phyloP scores from a whole-genome alignment of 352 stramenopile genomes.

The Pythium guiyangense region DNA sequence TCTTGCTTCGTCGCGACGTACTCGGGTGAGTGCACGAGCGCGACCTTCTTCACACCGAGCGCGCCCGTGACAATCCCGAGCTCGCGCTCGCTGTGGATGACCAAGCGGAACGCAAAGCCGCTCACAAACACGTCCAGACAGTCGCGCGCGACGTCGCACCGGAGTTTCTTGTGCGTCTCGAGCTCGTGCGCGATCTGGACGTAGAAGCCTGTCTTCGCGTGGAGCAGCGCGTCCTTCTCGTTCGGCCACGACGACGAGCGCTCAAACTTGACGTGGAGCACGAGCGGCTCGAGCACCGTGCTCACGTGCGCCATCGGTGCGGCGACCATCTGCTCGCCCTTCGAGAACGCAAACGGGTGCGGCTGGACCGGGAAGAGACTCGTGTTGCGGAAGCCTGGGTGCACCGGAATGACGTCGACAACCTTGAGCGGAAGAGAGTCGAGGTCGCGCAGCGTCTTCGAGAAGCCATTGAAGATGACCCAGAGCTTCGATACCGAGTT shows the following conservation, averaged over 20 bases:
- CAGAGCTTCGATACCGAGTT: constrained; percentile 75
- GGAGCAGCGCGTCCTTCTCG: constrained; percentile 66
- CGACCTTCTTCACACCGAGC: constrained; percentile 46
- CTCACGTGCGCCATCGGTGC: constrained; percentile 57
- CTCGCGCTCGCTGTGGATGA: constrained; percentile 81
- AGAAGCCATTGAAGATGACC: constrained; percentile 78
- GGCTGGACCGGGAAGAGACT: constrained; percentile 74
- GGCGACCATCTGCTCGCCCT: constrained; percentile 51
- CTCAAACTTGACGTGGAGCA: constrained; percentile 80
- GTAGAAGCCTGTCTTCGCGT: constrained; percentile 89
- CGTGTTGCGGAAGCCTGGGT: constrained; percentile 84
- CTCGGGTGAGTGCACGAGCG: constrained; percentile 55
- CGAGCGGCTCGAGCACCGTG: constrained; percentile 70
- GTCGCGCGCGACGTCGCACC: constrained; percentile 67
- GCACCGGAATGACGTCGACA: constrained; percentile 69
- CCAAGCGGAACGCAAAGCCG: constrained; percentile 80
- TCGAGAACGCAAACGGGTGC: constrained; percentile 83
- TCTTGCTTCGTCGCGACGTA: constrained; percentile 64
- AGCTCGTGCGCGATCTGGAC: constrained; percentile 84
- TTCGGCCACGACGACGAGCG: constrained; percentile 84
- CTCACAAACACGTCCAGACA: constrained; percentile 78
- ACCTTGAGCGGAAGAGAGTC: constrained; percentile 86
- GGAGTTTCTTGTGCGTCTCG: constrained; percentile 46
- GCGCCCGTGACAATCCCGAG: constrained; percentile 55
- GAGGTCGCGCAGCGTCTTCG: constrained; percentile 67